These are phyloP conservation scores for Pseudonitzschia delicatissima DNA, from an alignment of 108 stramenopile species.

Conservation along the genomic window DNA sequence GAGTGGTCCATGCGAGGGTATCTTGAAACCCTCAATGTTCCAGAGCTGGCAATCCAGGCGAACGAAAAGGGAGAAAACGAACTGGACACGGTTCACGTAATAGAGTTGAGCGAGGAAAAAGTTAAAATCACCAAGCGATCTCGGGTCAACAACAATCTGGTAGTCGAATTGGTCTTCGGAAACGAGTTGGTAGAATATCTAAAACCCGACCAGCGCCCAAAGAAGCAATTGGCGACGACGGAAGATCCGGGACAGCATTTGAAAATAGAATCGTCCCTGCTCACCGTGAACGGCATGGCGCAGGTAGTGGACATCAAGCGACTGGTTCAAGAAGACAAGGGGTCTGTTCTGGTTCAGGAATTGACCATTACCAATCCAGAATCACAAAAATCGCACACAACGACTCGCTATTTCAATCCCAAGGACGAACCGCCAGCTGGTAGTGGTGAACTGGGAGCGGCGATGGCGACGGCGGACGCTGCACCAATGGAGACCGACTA, in stretches of 20 bases:
- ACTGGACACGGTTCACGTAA: conserved; percentile 68
- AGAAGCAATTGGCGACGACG: conserved; percentile 63
- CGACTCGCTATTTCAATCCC: conserved; percentile 71
- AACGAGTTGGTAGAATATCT: conserved; percentile 46
- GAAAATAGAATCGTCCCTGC: conserved; percentile 58
- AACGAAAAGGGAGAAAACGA: conserved; percentile 86
- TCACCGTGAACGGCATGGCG: conserved; percentile 81
- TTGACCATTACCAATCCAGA: conserved; percentile 69
- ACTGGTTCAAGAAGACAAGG: conserved; percentile 41
- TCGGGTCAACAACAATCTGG: conserved; percentile 76
- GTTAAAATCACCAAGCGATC: conserved; percentile 69
- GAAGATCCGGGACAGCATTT: conserved; percentile 54
- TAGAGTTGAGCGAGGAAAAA: conserved; percentile 30
- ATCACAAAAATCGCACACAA: conserved; percentile 58
- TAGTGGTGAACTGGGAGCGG: not conserved
- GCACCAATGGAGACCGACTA: not conserved
- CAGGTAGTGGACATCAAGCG: conserved; percentile 67
- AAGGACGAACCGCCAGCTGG: conserved; percentile 17
- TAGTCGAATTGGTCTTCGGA: conserved; percentile 58
- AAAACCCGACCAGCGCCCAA: conserved; percentile 63
- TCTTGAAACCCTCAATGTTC: conserved; percentile 74
- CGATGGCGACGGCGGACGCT: not conserved
- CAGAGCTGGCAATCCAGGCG: conserved; percentile 79
- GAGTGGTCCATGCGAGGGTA: conserved; percentile 75
- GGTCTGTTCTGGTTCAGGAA: conserved; percentile 59